Conservation (phyloP, 345 rosid species). For the Citrus hindsii region DNA sequence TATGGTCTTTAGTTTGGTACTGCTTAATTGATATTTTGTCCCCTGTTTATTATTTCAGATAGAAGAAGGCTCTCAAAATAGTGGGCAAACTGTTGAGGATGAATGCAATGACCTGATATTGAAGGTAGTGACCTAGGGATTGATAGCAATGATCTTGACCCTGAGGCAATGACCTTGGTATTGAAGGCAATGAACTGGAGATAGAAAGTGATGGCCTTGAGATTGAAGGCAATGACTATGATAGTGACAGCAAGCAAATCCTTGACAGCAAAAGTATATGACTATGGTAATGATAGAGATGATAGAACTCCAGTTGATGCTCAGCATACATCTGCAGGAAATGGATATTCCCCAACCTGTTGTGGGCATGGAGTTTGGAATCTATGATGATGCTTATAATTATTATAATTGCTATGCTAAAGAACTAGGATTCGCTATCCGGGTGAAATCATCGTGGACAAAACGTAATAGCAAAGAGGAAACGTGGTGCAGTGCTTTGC, state of each 20-base stretch:
- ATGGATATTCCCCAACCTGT: slow-evolving; percentile 49
- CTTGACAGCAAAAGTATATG: slow-evolving; percentile 35
- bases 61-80: slow-evolving; percentile 49
- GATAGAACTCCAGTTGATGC: slow-evolving; percentile 14
- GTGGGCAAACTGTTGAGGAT: slow-evolving; percentile 40
- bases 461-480: slow-evolving; percentile 91
- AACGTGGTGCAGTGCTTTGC: slow-evolving; percentile 86
- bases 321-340: slow-evolving; percentile 36
- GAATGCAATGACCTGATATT: slow-evolving; percentile 28
- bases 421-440: slow-evolving; percentile 75
- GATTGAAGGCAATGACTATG: slow-evolving; percentile 28
- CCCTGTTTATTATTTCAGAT: slow-evolving; percentile 26
- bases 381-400: slow-evolving; percentile 85
- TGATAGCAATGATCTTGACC: slow-evolving; percentile 38
- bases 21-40: not conserved
- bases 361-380: slow-evolving; percentile 76
- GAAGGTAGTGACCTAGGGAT: slow-evolving; percentile 37
- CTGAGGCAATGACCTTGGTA: slow-evolving; percentile 34
- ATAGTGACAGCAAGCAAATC: slow-evolving; percentile 38
- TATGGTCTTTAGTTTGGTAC: not conserved
- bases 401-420: slow-evolving; percentile 72
- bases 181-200: slow-evolving; percentile 28
- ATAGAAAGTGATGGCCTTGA: slow-evolving; percentile 27
- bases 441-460: slow-evolving; percentile 89
- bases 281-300: slow-evolving; percentile 25